Evolutionary conservation across 352 stramenopile species (phyloP).

Genomic region (Lagenidium giganteum): DNA sequence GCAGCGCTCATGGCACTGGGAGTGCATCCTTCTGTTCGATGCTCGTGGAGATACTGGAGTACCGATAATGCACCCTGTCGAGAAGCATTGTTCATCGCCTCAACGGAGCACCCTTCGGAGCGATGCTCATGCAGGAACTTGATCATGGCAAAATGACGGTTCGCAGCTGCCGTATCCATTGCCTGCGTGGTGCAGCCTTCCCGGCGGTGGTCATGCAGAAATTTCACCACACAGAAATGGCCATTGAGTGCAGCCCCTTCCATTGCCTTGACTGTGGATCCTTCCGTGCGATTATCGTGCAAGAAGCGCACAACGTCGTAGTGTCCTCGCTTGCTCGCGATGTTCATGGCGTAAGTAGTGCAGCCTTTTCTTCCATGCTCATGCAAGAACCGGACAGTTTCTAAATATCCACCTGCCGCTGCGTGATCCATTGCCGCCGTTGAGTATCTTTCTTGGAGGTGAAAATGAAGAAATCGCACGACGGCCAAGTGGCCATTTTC

Average conservation of each 20-base stretch:
- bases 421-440: conserved; percentile 11
- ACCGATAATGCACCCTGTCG: conserved; percentile 18
- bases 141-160: conserved; percentile 16
- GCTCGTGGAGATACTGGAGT: conserved; percentile 14
- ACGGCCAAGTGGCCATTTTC: too few relatives aligned
- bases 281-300: too few relatives aligned
- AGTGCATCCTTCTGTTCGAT: conserved; percentile 7
- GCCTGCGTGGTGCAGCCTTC: too few relatives aligned
- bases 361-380: background rate
- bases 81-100: conserved; percentile 30
- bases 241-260: conserved; percentile 13
- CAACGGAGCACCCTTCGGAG: conserved; percentile 24
- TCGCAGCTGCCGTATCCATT: conserved; percentile 13
- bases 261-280: conserved; percentile 15
- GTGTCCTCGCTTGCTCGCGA: too few relatives aligned
- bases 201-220: too few relatives aligned
- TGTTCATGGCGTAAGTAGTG: conserved; percentile 8
- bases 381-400: conserved; percentile 11
- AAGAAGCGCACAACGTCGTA: too few relatives aligned
- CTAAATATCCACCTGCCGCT: conserved; percentile 3
- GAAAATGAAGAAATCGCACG: too few relatives aligned
- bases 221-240: too few relatives aligned
- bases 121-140: conserved; percentile 23
- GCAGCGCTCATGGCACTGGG: too few relatives aligned
- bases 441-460: too few relatives aligned